Conservation (phyloP, 495 filamentous ascomycete genomes). For the Durotheca rogersii region DNA sequence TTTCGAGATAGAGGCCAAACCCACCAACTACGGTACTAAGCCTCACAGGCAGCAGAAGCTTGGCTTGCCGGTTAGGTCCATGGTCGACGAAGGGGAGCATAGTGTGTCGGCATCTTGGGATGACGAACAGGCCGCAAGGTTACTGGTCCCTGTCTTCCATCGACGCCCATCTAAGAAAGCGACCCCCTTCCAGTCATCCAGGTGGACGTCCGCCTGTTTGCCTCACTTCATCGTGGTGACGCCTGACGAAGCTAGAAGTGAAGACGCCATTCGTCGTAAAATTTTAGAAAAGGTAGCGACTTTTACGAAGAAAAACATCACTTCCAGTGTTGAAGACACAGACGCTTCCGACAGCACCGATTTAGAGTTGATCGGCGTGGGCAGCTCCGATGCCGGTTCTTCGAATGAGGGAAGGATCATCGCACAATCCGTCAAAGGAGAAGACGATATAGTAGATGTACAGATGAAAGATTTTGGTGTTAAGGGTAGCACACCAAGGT, state of each 20-base stretch:
- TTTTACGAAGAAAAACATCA: slow-evolving; percentile 43
- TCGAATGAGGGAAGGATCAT: slow-evolving; percentile 68
- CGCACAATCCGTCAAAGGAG: slow-evolving; percentile 77
- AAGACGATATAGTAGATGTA: slow-evolving; percentile 89
- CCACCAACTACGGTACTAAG: slow-evolving; percentile 69
- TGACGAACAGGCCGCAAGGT: slow-evolving; percentile 63
- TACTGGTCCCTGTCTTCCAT: slow-evolving; percentile 81
- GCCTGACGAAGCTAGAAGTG: slow-evolving; percentile 49
- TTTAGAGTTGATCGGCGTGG: slow-evolving; percentile 69
- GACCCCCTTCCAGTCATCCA: slow-evolving; percentile 25
- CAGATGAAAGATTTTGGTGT: slow-evolving; percentile 67
- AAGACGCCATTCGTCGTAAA: slow-evolving; percentile 53
- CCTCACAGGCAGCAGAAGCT: slow-evolving; percentile 50
- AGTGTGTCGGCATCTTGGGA: slow-evolving; percentile 55
- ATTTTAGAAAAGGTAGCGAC: slow-evolving; percentile 50
- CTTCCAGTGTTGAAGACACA: slow-evolving; percentile 48
- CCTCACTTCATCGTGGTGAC: slow-evolving; percentile 56
- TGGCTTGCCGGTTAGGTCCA: slow-evolving; percentile 41
- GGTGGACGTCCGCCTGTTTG: slow-evolving; percentile 27
- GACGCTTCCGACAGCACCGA: slow-evolving; percentile 57
- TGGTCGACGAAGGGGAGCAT: slow-evolving; percentile 57
- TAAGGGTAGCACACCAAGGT: slow-evolving; percentile 24
- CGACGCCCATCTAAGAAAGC: slow-evolving; percentile 40
- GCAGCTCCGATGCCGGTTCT: slow-evolving; percentile 71
- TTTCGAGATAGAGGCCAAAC: slow-evolving; percentile 75